Conservation (phyloP, 1,284 basidiomycete species). For the Cerrena zonata region DNA sequence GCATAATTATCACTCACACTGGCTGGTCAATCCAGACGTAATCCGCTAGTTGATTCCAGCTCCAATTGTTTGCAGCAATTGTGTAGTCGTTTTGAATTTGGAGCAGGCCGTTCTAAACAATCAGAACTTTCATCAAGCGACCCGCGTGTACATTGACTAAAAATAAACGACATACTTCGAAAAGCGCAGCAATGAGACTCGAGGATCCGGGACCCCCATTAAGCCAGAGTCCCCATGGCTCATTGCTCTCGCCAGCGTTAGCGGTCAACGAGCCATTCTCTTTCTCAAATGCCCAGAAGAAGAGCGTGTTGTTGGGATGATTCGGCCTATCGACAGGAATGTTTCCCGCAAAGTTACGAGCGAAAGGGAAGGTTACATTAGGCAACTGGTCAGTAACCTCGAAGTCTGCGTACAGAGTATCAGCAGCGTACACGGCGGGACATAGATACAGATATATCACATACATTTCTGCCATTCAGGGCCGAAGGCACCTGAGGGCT, state of each 20-base stretch:
- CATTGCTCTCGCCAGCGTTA: constrained; percentile 24
- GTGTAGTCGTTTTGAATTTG: constrained; percentile 1
- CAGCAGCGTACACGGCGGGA: background rate
- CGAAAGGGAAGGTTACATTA: constrained; percentile 55
- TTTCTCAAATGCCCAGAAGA: constrained; percentile 68
- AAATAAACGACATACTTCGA: constrained; percentile 48
- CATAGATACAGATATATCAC: too few species aligned
- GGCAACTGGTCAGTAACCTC: constrained; percentile 39
- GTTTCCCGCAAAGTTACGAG: constrained; percentile 62
- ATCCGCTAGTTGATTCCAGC: constrained; percentile 13
- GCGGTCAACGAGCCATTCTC: constrained; percentile 54
- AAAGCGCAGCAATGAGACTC: constrained; percentile 56
- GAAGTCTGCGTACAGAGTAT: constrained; percentile 20
- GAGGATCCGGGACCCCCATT: constrained; percentile 72
- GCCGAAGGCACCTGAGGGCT: constrained; percentile 8
- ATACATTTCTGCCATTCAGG: constrained; percentile 11
- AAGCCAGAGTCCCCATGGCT: constrained; percentile 72
- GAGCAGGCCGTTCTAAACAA: constrained; percentile 14
- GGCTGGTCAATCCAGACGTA: constrained; percentile 18
- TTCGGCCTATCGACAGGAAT: constrained; percentile 50
- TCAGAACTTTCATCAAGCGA: too few species aligned
- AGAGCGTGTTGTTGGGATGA: constrained; percentile 63
- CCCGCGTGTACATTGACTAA: too few species aligned
- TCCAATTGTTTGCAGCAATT: constrained; percentile 8
- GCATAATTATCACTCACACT: constrained; percentile 10